Evolutionary conservation across 2,329 filamentous ascomycete genomes (phyloP), one percentile per base, ranked within the genome.

Genomic region (Massarina eburnea): DNA sequence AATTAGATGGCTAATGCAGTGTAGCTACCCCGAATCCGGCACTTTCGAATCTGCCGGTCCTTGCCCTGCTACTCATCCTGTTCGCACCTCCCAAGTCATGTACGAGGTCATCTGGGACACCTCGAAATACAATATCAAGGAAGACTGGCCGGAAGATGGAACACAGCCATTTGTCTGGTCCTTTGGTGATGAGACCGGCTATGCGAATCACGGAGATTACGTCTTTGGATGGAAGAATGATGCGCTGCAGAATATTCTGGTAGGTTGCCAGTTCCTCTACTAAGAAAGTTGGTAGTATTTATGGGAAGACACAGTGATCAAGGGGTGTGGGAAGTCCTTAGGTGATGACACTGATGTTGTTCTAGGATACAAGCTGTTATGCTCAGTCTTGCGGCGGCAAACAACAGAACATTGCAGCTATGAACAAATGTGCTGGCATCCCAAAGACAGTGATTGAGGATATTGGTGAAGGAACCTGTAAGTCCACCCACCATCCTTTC

Each of bases 1-100:
- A n/a, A n/a, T n/a, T 14, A 8, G n/a, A 8, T 17, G 41, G 76
- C 77, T 54, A 85, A 87, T 75, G 83, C 82, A 76, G 75, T 71
- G 22, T 22, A 49, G 47, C 20, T 88, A 79, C 38, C 48, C 54
- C 3, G 47, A 46, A 19, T 49, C 38, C 32, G 53, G 53, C 10
- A 46, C 53, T 17, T 51, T 56, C 19, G 48, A 49, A 24, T 45
- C 48, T 17, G 39, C 21, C 8, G 45, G 45, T 8, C 42, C 49
- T 17, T 57, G 54, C 30, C 54, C 54, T 1, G 19, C 39, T 2
- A 52, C 43, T 1, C 54, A 57, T 32, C 54, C 54, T 8, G 49
- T 57, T 9, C 42, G 46, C 3, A 41, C 45, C 3, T 46, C 54
- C 6, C 54, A 57, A 38, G 44, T 57, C 9, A 47, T 57, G 48